Conservation (phyloP, 257 asterid species). For the Solanum ossicruentum region DNA sequence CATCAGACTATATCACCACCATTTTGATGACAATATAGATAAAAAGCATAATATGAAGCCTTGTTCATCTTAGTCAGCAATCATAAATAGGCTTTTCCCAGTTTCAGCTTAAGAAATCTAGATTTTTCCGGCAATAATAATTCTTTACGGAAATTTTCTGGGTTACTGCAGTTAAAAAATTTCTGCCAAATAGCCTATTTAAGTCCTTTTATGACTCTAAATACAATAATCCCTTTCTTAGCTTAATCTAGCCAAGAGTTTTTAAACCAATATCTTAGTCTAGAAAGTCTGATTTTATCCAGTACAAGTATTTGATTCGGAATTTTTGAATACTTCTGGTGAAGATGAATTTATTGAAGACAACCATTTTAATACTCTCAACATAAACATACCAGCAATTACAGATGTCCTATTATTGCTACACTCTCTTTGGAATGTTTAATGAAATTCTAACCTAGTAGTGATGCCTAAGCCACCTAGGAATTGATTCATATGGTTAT, state of each 20-base stretch:
- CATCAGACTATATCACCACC: not conserved
- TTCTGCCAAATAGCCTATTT: not conserved
- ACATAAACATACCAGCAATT: not conserved
- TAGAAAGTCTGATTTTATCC: not conserved
- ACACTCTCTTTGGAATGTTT: not conserved
- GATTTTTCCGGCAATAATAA: not conserved
- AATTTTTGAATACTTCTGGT: not conserved
- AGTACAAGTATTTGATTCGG: not conserved
- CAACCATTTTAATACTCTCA: not conserved
- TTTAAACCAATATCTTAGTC: not conserved
- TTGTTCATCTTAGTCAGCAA: not conserved
- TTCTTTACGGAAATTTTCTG: not conserved
- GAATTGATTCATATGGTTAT: not conserved
- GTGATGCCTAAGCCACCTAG: not conserved
- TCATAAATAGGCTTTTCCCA: not conserved
- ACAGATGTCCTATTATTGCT: not conserved
- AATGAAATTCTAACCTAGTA: not conserved
- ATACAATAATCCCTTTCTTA: not conserved
- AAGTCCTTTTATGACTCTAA: not conserved
- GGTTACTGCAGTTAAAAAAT: not conserved
- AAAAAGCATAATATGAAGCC: not conserved
- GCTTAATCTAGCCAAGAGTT: not conserved
- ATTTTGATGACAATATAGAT: not conserved
- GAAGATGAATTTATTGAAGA: not conserved
- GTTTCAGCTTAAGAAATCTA: not conserved